Conservation (phyloP, 2,329 filamentous ascomycete species). For the Aspergillus luchuensis region DNA sequence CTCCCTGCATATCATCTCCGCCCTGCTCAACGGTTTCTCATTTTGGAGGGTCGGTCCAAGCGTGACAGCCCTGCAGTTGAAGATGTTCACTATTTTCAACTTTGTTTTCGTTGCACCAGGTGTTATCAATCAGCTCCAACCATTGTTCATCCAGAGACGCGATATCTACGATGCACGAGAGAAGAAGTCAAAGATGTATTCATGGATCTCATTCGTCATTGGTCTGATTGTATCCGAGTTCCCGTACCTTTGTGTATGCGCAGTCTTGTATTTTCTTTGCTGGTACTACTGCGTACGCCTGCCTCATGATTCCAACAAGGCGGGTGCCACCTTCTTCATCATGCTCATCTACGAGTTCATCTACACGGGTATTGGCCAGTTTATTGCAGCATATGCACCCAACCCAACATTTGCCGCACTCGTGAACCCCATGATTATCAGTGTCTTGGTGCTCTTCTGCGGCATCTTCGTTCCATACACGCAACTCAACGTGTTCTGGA, state of each 20-base stretch:
- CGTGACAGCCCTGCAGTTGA: not conserved
- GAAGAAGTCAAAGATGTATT: not conserved
- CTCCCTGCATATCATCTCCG: not conserved
- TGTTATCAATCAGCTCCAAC: not conserved
- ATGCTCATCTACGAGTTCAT: slow-evolving; percentile 73
- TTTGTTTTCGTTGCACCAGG: not conserved
- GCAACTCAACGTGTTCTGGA: slow-evolving; percentile 67
- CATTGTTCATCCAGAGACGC: not conserved
- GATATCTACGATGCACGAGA: not conserved
- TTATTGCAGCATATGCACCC: slow-evolving; percentile 74
- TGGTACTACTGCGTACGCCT: slow-evolving; percentile 7
- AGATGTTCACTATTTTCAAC: not conserved
- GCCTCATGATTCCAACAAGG: slow-evolving; percentile 50
- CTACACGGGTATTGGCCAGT: slow-evolving; percentile 72
- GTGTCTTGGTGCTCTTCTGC: slow-evolving; percentile 70
- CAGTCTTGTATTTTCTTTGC: not conserved
- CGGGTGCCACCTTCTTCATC: slow-evolving; percentile 65
- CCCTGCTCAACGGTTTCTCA: not conserved
- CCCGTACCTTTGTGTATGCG: not conserved
- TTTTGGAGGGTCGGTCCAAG: not conserved
- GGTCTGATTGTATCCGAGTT: not conserved
- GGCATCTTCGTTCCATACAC: slow-evolving; percentile 68
- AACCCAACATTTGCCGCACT: slow-evolving; percentile 70
- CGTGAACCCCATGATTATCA: slow-evolving; percentile 73
- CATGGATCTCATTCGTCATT: not conserved